Evolutionary conservation across 139 green algal genomes (phyloP), one percentile per base, ranked within the genome.

Genomic region (Picochlorum sp.): DNA sequence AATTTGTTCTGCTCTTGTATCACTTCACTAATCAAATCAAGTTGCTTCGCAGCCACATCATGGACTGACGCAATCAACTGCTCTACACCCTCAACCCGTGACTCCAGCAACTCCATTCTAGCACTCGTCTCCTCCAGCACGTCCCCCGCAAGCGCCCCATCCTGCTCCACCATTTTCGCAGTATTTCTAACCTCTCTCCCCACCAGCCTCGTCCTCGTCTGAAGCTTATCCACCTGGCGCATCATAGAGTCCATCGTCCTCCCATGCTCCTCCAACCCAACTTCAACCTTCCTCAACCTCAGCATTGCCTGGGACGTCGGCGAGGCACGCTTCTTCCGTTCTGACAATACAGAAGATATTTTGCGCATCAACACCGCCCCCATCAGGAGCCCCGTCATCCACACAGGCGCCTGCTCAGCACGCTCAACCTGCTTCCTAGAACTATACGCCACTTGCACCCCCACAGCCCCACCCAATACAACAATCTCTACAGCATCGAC

Each of bases 11-110:
- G 55, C 6, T 63, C 41, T 38, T 63, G 37, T 26, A 82, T 30
- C 21, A 77, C 57, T 49, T 67, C 68, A 14, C 75, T 21, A 34
- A 82, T 28, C 45, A 82, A 31, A 5, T 65, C 21, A 59, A 83
- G 74, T 68, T 83, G 76, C 69, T 83, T 83, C 26, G 69, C 64
- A 14, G 69, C 66, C 15, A 74, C 63, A 59, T 73, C 76, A 69
- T 77, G 67, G 59, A 77, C 54, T 30, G 70, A 69, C 4, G 11
- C 67, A 23, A 83, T 34, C 38, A 82, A 60, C 30, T 65, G 49
- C 65, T 76, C 59, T 2, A 45, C 67, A 18, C 77, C 76, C 3
- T 61, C 26, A 4, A 75, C 21, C 3, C 76, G 67, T 6, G 31
- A 45, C 6, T 78, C 57, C 18, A 76, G 20, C 31, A 23, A 18